phyloP scores from a whole-genome alignment of 768 basidiomycete genomes.

The Ramaria sp. region DNA sequence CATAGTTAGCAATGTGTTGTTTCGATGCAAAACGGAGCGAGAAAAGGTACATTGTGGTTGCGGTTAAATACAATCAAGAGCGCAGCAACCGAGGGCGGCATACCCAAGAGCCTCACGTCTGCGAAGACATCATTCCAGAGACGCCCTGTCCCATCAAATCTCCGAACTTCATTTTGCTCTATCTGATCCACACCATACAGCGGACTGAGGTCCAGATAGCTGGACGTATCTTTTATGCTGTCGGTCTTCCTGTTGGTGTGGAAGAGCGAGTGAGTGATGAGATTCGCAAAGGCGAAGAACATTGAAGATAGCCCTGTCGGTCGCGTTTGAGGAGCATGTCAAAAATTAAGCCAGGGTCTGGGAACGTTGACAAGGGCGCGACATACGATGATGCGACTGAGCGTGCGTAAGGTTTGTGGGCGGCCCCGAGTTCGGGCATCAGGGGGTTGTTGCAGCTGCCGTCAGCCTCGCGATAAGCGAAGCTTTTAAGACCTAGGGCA shows the following conservation, averaged over 20 bases:
- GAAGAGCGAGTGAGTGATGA: conserved; percentile 69
- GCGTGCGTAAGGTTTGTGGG: conserved; percentile 38
- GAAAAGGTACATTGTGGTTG: conserved; percentile 69
- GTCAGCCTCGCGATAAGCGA: conserved; percentile 22
- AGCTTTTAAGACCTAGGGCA: neutral
- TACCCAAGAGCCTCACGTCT: conserved; percentile 50
- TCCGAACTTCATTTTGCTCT: conserved; percentile 39
- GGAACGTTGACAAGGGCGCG: conserved; percentile 36
- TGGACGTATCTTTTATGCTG: conserved; percentile 51
- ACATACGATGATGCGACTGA: conserved; percentile 25
- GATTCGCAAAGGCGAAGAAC: conserved; percentile 72
- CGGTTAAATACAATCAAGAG: conserved; percentile 58
- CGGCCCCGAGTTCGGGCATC: conserved; percentile 23
- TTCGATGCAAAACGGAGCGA: too few species aligned
- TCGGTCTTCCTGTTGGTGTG: conserved; percentile 40
- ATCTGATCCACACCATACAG: conserved; percentile 54
- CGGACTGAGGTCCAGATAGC: conserved; percentile 68
- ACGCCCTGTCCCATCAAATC: conserved; percentile 53
- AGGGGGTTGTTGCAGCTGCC: conserved; percentile 27
- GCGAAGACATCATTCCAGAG: conserved; percentile 65
- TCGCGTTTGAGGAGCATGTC: conserved; percentile 45
- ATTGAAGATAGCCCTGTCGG: conserved; percentile 33
- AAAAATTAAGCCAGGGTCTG: conserved; percentile 62
- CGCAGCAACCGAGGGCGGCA: conserved; percentile 65
- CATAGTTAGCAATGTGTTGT: too few species aligned